These are phyloP conservation scores for Taphrina betulina DNA, from an alignment of 1,139 yeast species.

Conservation along the genomic window DNA sequence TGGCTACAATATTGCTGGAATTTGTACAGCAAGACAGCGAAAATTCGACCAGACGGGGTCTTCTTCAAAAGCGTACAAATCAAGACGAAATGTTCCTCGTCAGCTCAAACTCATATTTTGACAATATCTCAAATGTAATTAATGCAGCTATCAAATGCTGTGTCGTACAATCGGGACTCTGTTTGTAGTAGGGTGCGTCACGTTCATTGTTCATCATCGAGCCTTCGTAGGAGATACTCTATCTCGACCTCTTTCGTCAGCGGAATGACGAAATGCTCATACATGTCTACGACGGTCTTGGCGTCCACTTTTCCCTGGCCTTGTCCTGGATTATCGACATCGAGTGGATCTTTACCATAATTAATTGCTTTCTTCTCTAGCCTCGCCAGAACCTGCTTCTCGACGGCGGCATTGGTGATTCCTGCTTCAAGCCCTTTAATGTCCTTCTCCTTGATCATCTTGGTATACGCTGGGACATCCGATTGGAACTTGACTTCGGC, in stretches of 20 bases:
- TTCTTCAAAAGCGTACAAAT: no score
- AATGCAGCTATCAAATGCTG: no score
- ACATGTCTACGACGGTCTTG: conserved; percentile 73
- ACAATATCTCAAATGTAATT: no score
- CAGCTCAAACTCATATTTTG: no score
- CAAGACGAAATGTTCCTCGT: no score
- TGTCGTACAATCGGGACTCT: no score
- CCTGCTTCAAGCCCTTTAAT: conserved; percentile 70
- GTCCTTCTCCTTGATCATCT: conserved; percentile 65
- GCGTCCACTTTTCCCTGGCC: conserved; percentile 74
- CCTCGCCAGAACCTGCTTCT: conserved; percentile 75
- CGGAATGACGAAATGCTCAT: conserved; percentile 83
- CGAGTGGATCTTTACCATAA: conserved; percentile 80
- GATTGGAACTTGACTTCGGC: conserved; percentile 87
- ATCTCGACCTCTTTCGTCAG: conserved; percentile 92
- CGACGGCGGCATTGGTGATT: conserved; percentile 85
- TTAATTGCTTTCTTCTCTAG: conserved; percentile 74
- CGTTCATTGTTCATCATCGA: conserved; percentile 50
- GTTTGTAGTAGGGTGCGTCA: no score
- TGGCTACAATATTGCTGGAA: no score
- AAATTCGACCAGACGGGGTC: no score
- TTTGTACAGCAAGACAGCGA: no score
- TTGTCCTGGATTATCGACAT: conserved; percentile 61
- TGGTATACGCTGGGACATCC: conserved; percentile 63
- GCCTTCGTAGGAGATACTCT: conserved; percentile 77